These are phyloP conservation scores for Fusarium sp. DNA, from an alignment of 2,329 filamentous ascomycete species.

Conservation along the genomic window DNA sequence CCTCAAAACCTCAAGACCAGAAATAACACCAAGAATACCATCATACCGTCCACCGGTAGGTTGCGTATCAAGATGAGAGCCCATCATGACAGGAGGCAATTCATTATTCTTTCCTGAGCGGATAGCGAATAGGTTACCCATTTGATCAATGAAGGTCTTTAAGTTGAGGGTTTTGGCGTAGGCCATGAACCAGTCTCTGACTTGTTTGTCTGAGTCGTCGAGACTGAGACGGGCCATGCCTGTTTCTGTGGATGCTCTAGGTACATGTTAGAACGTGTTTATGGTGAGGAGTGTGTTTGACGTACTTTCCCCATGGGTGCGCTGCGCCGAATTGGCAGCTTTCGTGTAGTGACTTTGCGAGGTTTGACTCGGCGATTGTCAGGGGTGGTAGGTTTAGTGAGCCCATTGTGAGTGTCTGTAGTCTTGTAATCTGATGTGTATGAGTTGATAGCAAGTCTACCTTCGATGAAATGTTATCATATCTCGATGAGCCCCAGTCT, in stretches of 20 bases:
- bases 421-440: neutral
- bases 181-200: conserved; percentile 11
- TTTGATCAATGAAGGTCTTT: neutral
- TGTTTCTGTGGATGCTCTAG: neutral
- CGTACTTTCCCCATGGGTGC: conserved; percentile 8
- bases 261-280: rapidly evolving
- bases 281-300: rapidly evolving
- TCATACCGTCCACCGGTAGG: conserved; percentile 2
- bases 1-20: neutral
- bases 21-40: conserved; percentile 7
- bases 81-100: neutral
- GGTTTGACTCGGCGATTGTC: neutral
- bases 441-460: neutral
- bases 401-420: neutral
- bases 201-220: conserved; percentile 12
- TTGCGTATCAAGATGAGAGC: conserved; percentile 4
- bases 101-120: neutral
- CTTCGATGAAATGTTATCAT: neutral
- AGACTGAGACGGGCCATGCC: conserved; percentile 9
- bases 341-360: conserved; percentile 3
- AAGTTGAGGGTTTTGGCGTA: conserved; percentile 1
- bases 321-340: conserved; percentile 16
- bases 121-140: conserved; percentile 5
- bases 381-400: neutral
- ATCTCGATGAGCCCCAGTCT: neutral